Percentiles rank a stretch among this genome's conserved stretches.
Conservation (phyloP, 2,329 filamentous ascomycete genomes). For the Penicillium oxalicum region DNA sequence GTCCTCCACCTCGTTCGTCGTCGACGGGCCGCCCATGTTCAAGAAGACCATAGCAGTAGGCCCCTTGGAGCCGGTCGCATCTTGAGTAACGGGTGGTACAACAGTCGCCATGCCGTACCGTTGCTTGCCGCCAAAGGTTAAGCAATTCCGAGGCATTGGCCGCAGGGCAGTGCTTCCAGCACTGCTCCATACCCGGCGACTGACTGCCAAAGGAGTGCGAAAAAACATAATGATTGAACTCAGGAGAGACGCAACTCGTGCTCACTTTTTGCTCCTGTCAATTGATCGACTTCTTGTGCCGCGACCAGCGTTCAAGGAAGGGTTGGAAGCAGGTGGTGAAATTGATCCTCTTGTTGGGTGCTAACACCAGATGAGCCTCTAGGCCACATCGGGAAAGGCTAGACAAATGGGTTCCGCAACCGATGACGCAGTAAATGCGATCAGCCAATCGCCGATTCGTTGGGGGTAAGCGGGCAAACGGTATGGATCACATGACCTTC, state of each 20-base stretch:
- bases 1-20: constrained; percentile 76
- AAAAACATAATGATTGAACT: constrained; percentile 33
- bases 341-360: background rate
- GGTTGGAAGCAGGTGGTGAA: no score
- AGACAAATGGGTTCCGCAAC: no score
- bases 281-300: no score
- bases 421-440: background rate
- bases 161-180: constrained; percentile 15
- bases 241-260: no score
- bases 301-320: no score
- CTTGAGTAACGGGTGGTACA: constrained; percentile 72
- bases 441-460: constrained; percentile 24
- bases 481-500: constrained; percentile 29
- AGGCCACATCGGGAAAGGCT: background rate
- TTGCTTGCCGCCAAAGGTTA: constrained; percentile 21
- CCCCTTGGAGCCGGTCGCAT: constrained; percentile 63
- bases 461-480: constrained; percentile 25
- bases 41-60: constrained; percentile 98
- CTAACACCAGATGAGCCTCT: background rate
- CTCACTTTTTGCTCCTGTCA: no score
- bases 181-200: constrained; percentile 25
- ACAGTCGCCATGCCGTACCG: constrained; percentile 50
- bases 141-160: constrained; percentile 16
- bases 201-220: constrained; percentile 30
- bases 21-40: constrained; percentile 96